These are phyloP conservation scores for Phylloporus rhodoxanthus DNA, from an alignment of 768 basidiomycete genomes.

Conservation along the genomic window DNA sequence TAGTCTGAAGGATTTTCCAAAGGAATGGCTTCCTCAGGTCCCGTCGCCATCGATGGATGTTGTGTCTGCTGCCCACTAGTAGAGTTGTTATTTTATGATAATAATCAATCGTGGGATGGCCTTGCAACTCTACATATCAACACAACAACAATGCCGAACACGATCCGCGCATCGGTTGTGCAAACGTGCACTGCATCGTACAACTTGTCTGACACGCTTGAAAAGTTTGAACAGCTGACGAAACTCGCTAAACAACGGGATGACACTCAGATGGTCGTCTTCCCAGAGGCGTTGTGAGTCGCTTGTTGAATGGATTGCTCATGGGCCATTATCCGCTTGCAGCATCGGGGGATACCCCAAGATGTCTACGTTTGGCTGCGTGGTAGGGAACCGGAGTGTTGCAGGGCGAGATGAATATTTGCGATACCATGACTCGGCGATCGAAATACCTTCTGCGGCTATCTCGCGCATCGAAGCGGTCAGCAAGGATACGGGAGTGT, in stretches of 20 bases:
- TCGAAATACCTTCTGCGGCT: constrained; percentile 51
- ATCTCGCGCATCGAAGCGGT: constrained; percentile 44
- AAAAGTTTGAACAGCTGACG: constrained; percentile 44
- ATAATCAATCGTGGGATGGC: background rate
- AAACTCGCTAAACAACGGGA: constrained; percentile 43
- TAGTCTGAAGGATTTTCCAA: constrained; percentile 74
- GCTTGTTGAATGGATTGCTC: background rate
- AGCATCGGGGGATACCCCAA: constrained; percentile 60
- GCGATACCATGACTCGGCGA: constrained; percentile 48
- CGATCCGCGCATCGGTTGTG: constrained; percentile 46
- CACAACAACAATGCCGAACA: constrained; percentile 23
- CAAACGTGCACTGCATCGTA: constrained; percentile 47
- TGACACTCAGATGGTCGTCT: constrained; percentile 44
- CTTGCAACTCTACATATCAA: background rate
- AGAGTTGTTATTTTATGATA: constrained; percentile 3
- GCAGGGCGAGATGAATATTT: constrained; percentile 56
- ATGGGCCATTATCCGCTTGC: background rate
- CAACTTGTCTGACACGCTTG: constrained; percentile 40
- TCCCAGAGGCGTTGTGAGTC: constrained; percentile 55
- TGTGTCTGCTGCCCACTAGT: constrained; percentile 7
- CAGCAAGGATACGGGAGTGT: constrained; percentile 43
- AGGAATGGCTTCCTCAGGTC: constrained; percentile 67
- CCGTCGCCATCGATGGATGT: constrained; percentile 3
- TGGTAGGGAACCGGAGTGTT: constrained; percentile 44
- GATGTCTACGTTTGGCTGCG: constrained; percentile 38